Base-by-base conservation (phyloP, 176 grass and related monocot genomes). In the Carex pumila region DNA sequence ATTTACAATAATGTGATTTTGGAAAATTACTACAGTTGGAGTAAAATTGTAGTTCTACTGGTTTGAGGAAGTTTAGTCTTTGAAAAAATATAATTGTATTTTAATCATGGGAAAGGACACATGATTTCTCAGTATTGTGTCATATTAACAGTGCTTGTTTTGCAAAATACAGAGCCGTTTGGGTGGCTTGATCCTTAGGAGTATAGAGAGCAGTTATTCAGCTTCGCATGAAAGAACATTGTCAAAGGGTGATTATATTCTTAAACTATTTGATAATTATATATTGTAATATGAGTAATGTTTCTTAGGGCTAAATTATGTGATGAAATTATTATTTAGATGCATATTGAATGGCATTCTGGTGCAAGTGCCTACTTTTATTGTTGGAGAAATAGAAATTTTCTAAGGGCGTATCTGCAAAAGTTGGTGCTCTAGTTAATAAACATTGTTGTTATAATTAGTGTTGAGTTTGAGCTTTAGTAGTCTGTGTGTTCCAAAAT, bases 161-260 rank as follows among this genome's bases (percentile, higher is more conserved):
- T 55, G 72, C 72, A 76, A 55, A 73, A 17, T 56, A 60, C 61
- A 97, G 92, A 91, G 87, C 25, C 85, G 73, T 8, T 60, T 91
- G 56, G 71, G 65, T 62, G 87, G 88, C 82, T 84, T 13, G 9
- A 62, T 97, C 47, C 13, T 94, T 79, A 11, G 11, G 53, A 88
- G 79, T 60, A 84, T 98, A 59, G 91, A 86, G 80, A 77, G 58
- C 29, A 86, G 85, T 9, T 93, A 87, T 87, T 94, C 95, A 2
- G 47, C 87, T 52, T 94, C 95, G 15, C 92, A 84, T 86, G 89
- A 93, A 84, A 98, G 89, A 91, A 98, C 95, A 47, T 80, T 94
- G 73, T 31, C 22, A 1, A 94, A 88, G 87, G 94, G 94, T 87
- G 82, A 65, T 45, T 39, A 43, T 39, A 7, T 41, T 61, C 36